Base-by-base conservation (phyloP, 805 yeast species). In the Cephaloascus albidus region DNA sequence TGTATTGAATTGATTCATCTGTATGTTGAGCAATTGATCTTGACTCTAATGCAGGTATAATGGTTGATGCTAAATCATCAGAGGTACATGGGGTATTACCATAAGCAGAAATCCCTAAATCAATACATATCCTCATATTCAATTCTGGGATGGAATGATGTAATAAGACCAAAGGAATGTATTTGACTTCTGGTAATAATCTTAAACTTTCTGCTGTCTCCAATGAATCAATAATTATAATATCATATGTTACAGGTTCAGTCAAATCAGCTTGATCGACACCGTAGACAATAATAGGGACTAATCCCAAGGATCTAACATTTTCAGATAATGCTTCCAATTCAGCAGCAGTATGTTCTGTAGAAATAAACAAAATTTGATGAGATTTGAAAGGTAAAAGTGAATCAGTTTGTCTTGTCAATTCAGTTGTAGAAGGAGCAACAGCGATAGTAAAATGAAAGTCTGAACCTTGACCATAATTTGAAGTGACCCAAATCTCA, bases 1-100 rank as follows among this genome's bases (percentile, higher is more conserved):
- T 77, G 66, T 78, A 86, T 38, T 83, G 76, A 43, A 75, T 75
- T 16, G 86, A 80, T 20, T 86, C 90, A 52, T 85, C 93, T 17
- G 83, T 74, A 55, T 82, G 83, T 37, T 82, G 76, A 27, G 93
- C 85, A 17, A 86, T 83, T 0, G 87, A 80, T 43, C 93, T 72
- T 12, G 87, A 78, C 54, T 86, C 95, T 41, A 86, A 62, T 0
- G 95, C 95, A 2, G 95, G 94, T 38, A 85, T 78, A 51, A 86
- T 68, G 18, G 86, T 85, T 37, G 87, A 81, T 3, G 93, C 94
- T 47, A 86, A 67, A 51, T 87, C 95, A 37, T 81, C 75, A 10
- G 81, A 74, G 0, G 89, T 76, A 54, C 95, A 85, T 18, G 95
- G 95, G 1, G 93, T 83, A 55, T 85, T 86, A 36, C 95, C 95